Conservation (phyloP, 2,329 filamentous ascomycete genomes). For the Colletotrichum australisinense region DNA sequence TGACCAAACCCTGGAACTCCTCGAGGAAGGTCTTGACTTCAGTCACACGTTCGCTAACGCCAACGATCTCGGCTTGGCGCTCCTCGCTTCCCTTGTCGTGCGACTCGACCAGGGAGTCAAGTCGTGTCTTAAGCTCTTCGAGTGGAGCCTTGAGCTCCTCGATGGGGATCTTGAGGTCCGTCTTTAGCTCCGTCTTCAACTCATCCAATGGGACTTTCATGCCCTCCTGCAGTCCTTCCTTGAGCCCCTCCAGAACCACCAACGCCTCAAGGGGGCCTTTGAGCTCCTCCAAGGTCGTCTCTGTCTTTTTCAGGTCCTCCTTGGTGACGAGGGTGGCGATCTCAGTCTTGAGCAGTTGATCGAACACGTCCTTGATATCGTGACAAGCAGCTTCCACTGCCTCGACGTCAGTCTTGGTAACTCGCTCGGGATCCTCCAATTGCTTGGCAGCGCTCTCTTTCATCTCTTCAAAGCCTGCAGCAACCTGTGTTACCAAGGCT, state of each 20-base stretch:
- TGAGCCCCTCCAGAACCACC: slow-evolving; percentile 6
- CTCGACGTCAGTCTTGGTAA: slow-evolving; percentile 86
- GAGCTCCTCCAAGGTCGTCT: slow-evolving; percentile 66
- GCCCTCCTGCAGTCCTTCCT: slow-evolving; percentile 6
- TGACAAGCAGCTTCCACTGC: slow-evolving; percentile 83
- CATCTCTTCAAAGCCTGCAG: slow-evolving; percentile 80
- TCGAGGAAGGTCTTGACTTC: slow-evolving; percentile 83
- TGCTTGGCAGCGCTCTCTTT: slow-evolving; percentile 67
- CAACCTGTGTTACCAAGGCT: slow-evolving; percentile 81
- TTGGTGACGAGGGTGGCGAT: slow-evolving; percentile 79
- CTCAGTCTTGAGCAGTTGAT: slow-evolving; percentile 78
- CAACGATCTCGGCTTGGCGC: slow-evolving; percentile 84
- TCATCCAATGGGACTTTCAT: slow-evolving; percentile 20
- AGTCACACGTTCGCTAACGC: slow-evolving; percentile 80
- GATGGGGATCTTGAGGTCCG: slow-evolving; percentile 50
- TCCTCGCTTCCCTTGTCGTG: slow-evolving; percentile 85
- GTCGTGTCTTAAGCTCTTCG: slow-evolving; percentile 63
- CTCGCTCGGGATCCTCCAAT: slow-evolving; percentile 69
- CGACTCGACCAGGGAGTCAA: slow-evolving; percentile 75
- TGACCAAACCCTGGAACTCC: slow-evolving; percentile 81
- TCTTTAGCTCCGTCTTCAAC: slow-evolving; percentile 1
- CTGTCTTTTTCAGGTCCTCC: slow-evolving; percentile 79
- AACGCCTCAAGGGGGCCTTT: background rate
- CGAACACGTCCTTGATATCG: slow-evolving; percentile 85
- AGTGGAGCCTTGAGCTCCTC: slow-evolving; percentile 74